Percentiles rank a stretch among this genome's conserved stretches.
phyloP scores from a whole-genome alignment of 371 early-diverging fungal genomes.

The Mucor circinelloides region DNA sequence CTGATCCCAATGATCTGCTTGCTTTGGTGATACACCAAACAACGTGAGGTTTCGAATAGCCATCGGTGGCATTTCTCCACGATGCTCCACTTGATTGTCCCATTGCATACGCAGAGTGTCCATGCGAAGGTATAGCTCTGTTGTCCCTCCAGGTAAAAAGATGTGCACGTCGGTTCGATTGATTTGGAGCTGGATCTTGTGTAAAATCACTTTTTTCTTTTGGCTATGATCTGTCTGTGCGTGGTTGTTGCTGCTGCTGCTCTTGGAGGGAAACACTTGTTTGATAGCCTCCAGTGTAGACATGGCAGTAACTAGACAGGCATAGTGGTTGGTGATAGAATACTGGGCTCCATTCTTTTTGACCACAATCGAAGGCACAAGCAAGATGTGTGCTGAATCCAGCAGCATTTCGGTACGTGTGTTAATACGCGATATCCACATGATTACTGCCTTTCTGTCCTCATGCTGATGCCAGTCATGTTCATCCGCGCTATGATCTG shows the following conservation, averaged over 20 bases:
- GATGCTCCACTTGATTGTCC: neutral
- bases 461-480: conserved; percentile 7
- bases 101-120: neutral
- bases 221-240: neutral
- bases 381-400: neutral
- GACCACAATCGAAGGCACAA: neutral
- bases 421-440: conserved; percentile 40
- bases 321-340: conserved; percentile 20
- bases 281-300: neutral
- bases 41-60: conserved; percentile 7
- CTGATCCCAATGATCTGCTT: conserved; percentile 8
- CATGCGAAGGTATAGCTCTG: conserved; percentile 10
- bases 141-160: neutral
- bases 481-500: neutral
- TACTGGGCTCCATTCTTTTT: conserved; percentile 16
- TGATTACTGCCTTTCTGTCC: conserved; percentile 17
- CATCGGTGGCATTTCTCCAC: neutral
- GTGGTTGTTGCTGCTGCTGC: neutral
- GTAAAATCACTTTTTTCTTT: neutral
- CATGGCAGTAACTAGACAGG: conserved; percentile 1
- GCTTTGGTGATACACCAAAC: conserved; percentile 4
- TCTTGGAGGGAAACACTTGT: neutral
- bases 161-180: conserved; percentile 15
- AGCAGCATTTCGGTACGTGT: conserved; percentile 11
- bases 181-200: neutral